Percentiles rank a stretch among this genome's conserved stretches.
Evolutionary conservation across 495 filamentous ascomycete genomes (phyloP).

Genomic region (Daldinia vernicosa): DNA sequence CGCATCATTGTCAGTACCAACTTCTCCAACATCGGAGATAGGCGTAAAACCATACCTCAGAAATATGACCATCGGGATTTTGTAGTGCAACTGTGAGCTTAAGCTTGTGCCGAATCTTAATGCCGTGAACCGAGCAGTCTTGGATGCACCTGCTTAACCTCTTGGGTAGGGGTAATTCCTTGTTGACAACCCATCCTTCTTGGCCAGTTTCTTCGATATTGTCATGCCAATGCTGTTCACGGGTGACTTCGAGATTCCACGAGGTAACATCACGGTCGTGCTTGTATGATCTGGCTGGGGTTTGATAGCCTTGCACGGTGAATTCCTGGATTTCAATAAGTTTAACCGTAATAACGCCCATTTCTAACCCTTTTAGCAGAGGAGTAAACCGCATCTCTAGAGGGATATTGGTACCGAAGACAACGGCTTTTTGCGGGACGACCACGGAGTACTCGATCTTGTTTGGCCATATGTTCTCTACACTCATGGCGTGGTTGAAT

Average conservation of each 20-base stretch:
- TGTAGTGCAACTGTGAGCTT: slow-evolving; percentile 85
- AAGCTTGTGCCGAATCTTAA: slow-evolving; percentile 88
- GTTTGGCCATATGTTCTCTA: slow-evolving; percentile 93
- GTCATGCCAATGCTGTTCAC: slow-evolving; percentile 68
- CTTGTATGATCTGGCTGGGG: slow-evolving; percentile 66
- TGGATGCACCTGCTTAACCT: slow-evolving; percentile 82
- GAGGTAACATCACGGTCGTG: slow-evolving; percentile 67
- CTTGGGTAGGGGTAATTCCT: slow-evolving; percentile 76
- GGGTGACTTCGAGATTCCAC: slow-evolving; percentile 68
- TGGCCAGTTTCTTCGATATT: slow-evolving; percentile 74
- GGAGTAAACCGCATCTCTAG: slow-evolving; percentile 84
- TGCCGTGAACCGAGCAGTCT: slow-evolving; percentile 80
- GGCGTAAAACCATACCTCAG: slow-evolving; percentile 67
- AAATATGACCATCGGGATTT: slow-evolving; percentile 93
- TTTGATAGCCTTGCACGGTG: slow-evolving; percentile 58
- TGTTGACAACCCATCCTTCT: slow-evolving; percentile 78
- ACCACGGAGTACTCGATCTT: slow-evolving; percentile 93
- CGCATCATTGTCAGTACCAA: slow-evolving; percentile 22
- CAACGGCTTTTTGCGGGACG: slow-evolving; percentile 87
- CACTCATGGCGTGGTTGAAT: slow-evolving; percentile 86
- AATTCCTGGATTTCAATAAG: slow-evolving; percentile 82
- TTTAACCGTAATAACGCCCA: slow-evolving; percentile 77
- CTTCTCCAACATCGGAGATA: not conserved
- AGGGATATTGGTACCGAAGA: slow-evolving; percentile 84
- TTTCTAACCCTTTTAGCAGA: slow-evolving; percentile 82